Evolutionary conservation across 2,329 filamentous ascomycete species (phyloP), one percentile per base, ranked within the genome.

Genomic region (Colletotrichum costaricense): DNA sequence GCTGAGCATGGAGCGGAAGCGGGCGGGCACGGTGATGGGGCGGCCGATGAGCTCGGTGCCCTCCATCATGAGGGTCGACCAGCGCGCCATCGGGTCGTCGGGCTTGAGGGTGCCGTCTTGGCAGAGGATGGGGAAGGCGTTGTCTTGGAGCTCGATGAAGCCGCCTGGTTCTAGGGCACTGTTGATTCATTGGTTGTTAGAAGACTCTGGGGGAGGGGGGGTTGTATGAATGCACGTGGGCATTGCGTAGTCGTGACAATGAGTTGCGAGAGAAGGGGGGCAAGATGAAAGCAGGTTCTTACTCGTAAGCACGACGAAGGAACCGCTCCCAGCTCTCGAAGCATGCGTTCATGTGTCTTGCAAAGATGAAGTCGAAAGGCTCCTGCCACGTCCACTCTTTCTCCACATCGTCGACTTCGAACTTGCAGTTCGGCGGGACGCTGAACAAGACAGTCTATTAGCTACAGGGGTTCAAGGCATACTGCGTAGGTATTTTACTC

Each of bases 241-340:
- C 62, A 82, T 80, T 69, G 91, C 82, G n/a, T 91, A 79, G 52
- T 86, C 83, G 55, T 85, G 84, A 79, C 88, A 91, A 30, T 30
- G 74, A 90, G 88, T 4, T 83, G 80, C 73, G 91, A 86, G n/a
- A 7, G 8, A 28, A n/a, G 52, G 6, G 9, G 14, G 26, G 66
- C n/a, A n/a, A 3, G 4, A n/a, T 30, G 2, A 2, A 30, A 30
- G 5, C 5, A 2, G 26, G 5, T 38, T 9, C 38, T 55, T 59
- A 74, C 75, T 76, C 71, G 52, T 73, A 80, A 1, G 76, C 74
- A 26, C 77, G 71, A 1, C 70, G 58, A 14, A 79, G 75, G 49
- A 78, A 75, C 0, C n/a, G 64, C 1, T 72, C 62, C 76, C 77
- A 79, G 58, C 78, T 75, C 9, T 65, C 16, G 58, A 83, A 78